Evolutionary conservation across 1,284 basidiomycete genomes (phyloP), one percentile per base, ranked within the genome.

Genomic region (Pseudozyma tsukubaensis): DNA sequence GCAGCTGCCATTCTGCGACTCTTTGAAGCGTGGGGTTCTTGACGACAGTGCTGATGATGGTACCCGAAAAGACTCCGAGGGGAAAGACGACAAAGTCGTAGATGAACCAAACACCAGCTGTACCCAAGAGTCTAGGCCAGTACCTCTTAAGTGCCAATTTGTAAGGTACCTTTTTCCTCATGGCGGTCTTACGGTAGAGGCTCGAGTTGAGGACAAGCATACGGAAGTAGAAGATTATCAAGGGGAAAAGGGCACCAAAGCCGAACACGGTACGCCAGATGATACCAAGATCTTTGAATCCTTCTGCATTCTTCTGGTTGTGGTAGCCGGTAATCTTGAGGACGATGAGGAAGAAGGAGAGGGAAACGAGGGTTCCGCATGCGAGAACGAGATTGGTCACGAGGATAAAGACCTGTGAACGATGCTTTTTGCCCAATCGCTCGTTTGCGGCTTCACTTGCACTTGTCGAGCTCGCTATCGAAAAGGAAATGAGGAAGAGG

Each of bases 231-330:
- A 93, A 90, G 44, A 93, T 91, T 3, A 87, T 87, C 51, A 91
- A 80, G 4, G 92, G 91, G 10, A 92, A 86, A 18, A 91, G 44
- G 35, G 91, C 88, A 18, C 91, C 90, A 53, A 93, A 87, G 3
- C 90, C 91, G 77, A 92, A 92, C 79, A 89, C 90, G 54, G 91
- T 88, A 21, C 92, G 88, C 92, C 92, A 93, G 50, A 92, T 90
- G 10, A 90, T 91, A 32, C 87, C 83, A 9, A 92, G 87, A 77
- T 91, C 89, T 50, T 89, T 83, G 68, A 89, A 87, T 16, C 91
- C 91, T 0, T 19, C 42, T 11, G 89, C 50, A 16, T 61, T 40
- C 8, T 54, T 64, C 12, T 57, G 50, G 47, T 75, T 62, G 29
- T 53, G 32, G 43, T 80, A 78, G 2, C 58, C 56, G 9, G 78